Base-by-base conservation (phyloP, 331 rosid species). In the Telfairia occidentalis region DNA sequence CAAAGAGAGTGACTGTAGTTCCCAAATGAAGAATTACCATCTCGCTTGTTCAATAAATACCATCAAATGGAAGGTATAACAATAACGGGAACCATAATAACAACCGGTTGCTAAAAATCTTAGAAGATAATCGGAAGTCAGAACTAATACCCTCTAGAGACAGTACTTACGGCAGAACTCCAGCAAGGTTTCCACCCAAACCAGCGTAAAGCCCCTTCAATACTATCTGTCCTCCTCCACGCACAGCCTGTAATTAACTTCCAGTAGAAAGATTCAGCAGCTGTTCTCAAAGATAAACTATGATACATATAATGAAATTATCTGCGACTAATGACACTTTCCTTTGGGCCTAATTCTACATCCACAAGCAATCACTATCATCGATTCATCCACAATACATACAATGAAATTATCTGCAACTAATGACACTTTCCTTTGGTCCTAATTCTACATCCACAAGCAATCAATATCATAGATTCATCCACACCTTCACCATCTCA, bases 151-250 rank as follows among this genome's bases (percentile, higher is more conserved):
- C 34, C 67, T 64, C 66, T 73, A 82, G 28, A 77, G 85, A n/a
- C n/a, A 82, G 38, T 77, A 84, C 92, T 81, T 87, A 92, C 96
- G 97, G 98, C 85, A 92, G 85, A 84, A 90, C 98, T 73, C 98
- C 98, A 57, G 83, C 97, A 78, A 92, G 82, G 83, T 92, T 92
- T 79, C 97, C 98, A 5, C 89, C 90, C 88, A 92, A 83, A 87
- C 98, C 98, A 40, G 98, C 90, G 86, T 90, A 92, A 63, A 92
- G 97, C 55, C 96, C 97, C 84, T 84, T 80, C 54, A 89, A 78
- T 58, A 87, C 71, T 75, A 92, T 88, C 83, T 85, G 87, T 54
- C 92, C 97, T 82, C 97, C 97, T 75, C 88, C 98, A 0, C 89
- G 96, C 69, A 91, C 90, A 80, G 93, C 98, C 98, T 92, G 83